Evolutionary conservation across 2,329 filamentous ascomycete species (phyloP).

Genomic region (Clonostachys rosea): DNA sequence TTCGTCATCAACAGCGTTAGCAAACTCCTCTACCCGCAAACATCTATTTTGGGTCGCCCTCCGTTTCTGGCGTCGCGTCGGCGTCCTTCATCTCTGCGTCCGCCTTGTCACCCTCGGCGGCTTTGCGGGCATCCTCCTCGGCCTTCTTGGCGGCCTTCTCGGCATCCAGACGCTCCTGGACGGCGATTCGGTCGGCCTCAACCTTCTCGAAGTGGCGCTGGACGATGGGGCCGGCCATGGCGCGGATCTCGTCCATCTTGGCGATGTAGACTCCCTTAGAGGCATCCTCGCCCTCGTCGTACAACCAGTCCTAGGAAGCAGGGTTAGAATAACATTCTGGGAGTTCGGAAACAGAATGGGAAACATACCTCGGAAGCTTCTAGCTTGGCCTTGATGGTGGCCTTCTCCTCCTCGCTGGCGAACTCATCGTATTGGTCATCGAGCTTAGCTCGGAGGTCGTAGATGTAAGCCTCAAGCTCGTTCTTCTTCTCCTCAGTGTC

Average conservation of each 20-base stretch:
- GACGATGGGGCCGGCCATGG: constrained; percentile 83
- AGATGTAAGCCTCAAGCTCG: constrained; percentile 96
- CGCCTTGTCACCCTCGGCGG: constrained; percentile 44
- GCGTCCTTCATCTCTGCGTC: constrained; percentile 64
- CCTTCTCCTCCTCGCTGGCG: constrained; percentile 87
- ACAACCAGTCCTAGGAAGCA: constrained; percentile 80
- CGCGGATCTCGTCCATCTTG: constrained; percentile 94
- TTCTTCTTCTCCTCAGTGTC: constrained; percentile 99
- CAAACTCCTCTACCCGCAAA: not conserved
- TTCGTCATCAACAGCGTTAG: constrained; percentile 9
- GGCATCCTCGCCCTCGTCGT: constrained; percentile 93
- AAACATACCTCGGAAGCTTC: constrained; percentile 76
- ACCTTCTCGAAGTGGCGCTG: constrained; percentile 95
- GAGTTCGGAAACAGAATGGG: not conserved
- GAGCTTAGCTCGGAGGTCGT: constrained; percentile 92
- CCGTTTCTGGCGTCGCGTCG: constrained; percentile 44
- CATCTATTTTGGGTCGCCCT: constrained; percentile 29
- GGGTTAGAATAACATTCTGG: not conserved
- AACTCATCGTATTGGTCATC: constrained; percentile 89
- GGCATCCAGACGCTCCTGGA: constrained; percentile 73
- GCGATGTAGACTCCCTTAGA: constrained; percentile 89
- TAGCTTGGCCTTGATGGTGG: constrained; percentile 78
- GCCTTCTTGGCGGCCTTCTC: constrained; percentile 72
- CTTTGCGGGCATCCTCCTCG: constrained; percentile 51
- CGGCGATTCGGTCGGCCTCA: constrained; percentile 76